Percentiles rank a stretch among this genome's conserved stretches.
These are phyloP conservation scores for Porcisia deanei DNA, from an alignment of 208 protist genomes.

Conservation along the genomic window DNA sequence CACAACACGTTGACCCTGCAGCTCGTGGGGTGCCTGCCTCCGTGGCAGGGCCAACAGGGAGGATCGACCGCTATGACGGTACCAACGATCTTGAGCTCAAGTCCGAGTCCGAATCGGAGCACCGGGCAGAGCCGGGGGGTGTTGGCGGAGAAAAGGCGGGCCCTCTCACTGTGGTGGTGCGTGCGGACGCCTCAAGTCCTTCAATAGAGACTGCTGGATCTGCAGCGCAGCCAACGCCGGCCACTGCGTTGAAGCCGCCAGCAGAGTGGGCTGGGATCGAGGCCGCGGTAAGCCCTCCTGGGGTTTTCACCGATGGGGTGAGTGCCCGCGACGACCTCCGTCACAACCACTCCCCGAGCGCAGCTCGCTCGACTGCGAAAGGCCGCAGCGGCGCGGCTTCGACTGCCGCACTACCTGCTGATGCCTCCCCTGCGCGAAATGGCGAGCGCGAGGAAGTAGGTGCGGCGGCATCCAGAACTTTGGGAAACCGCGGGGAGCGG, in stretches of 20 bases:
- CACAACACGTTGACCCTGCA: conserved; percentile 5
- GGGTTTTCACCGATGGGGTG: not conserved
- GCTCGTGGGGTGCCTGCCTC: not conserved
- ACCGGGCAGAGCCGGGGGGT: not conserved
- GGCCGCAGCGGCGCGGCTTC: not conserved
- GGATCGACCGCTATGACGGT: not conserved
- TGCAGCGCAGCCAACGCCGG: not conserved
- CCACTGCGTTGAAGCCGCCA: conserved; percentile 18
- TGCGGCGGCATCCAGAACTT: conserved; percentile 9
- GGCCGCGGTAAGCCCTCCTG: not conserved
- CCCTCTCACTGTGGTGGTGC: conserved; percentile 17
- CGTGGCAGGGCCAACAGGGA: not conserved
- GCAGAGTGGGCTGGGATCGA: conserved; percentile 11
- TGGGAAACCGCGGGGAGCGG: conserved; percentile 2
- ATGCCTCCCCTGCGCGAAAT: conserved; percentile 2
- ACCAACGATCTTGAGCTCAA: conserved; percentile 3
- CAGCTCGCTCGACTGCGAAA: not conserved
- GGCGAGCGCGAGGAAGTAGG: conserved; percentile 8
- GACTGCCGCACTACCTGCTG: no score
- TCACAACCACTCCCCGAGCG: not conserved
- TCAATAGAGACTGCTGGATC: conserved; percentile 4
- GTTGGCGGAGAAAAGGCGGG: not conserved
- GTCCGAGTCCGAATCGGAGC: not conserved
- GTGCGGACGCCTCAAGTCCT: conserved; percentile 14
- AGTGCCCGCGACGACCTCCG: not conserved